Percentiles rank a stretch among this genome's conserved stretches.
Evolutionary conservation across 768 basidiomycete genomes (phyloP).

Genomic region (Rossbeevera mucosa): DNA sequence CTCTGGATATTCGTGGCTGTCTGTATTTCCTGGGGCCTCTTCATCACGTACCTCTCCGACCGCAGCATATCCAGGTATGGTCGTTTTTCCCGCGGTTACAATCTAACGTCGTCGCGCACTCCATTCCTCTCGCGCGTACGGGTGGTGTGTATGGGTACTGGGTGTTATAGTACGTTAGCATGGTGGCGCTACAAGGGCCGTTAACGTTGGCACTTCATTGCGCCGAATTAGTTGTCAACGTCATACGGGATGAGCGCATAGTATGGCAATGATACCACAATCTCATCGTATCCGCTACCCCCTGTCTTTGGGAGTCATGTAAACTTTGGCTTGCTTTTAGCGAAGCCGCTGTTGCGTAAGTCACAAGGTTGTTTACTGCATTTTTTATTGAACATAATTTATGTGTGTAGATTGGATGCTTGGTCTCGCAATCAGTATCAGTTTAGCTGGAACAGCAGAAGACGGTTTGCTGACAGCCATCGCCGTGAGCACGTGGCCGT

Average conservation of each 20-base stretch:
- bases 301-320: no score
- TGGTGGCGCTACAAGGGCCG: conserved; percentile 26
- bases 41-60: conserved; percentile 8
- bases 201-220: conserved; percentile 29
- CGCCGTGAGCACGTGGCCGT: conserved; percentile 22
- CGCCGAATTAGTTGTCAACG: conserved; percentile 26
- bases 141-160: conserved; percentile 20
- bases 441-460: no score
- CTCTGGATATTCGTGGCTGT: conserved; percentile 21
- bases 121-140: conserved; percentile 17
- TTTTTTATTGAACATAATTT: neutral
- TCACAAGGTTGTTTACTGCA: no score
- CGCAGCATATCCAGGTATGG: conserved; percentile 16
- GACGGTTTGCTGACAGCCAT: conserved; percentile 8
- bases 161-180: conserved; percentile 22
- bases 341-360: no score
- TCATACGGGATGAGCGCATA: conserved; percentile 25
- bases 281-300: neutral
- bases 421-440: no score
- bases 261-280: conserved; percentile 18
- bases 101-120: conserved; percentile 19
- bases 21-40: conserved; percentile 22
- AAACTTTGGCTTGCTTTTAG: no score
- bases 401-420: no score
- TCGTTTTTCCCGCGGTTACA: conserved; percentile 22